Evolutionary conservation across 805 yeast species (phyloP), one percentile per base, ranked within the genome.

Genomic region (Starmerella riodocensis): DNA sequence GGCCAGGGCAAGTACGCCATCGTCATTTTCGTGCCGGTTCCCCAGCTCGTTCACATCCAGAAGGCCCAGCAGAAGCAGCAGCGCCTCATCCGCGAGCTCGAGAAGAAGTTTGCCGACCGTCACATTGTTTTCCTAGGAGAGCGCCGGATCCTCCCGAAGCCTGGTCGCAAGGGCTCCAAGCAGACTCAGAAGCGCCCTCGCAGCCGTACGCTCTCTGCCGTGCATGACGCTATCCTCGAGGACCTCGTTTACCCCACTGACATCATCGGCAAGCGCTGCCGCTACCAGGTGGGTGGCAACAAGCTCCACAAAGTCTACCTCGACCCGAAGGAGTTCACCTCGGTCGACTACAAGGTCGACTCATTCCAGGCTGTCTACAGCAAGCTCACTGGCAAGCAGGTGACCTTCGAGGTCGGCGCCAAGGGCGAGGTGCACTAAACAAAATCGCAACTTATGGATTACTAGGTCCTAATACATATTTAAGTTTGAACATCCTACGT

Each of bases 231-330:
- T 70, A 73, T 88, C 73, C 83, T 88, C 69, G 98, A 91, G 74
- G 98, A 88, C 72, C 76, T 88, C 65, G 98, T 91, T 56, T 88
- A 80, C 96, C 98, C 98, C 71, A 86, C 97, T 58, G 96, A 88
- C 76, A 88, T 88, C 63, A 76, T 80, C 57, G 98, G 98, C 70
- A 91, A 91, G 85, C 85, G 98, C 76, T 88, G 83, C 65, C 85
- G 95, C 78, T 86, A 82, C 83, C 76, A 84, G 67, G 93, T 84
- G 61, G 97, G 97, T 71, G 98, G 98, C 71, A 75, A 78, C 83
- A 88, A 83, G 76, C 78, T 88, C 71, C 93, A 88, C 73, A 91
- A 91, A 76, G 88, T 88, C 44, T 78, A 84, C 70, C 80, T 88
- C 65, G 94, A 86, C 78, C 81, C 94, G 65, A 91, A 91, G 81